Evolutionary conservation across 2,329 filamentous ascomycete genomes (phyloP).

Genomic region (Drechmeria coniospora): DNA sequence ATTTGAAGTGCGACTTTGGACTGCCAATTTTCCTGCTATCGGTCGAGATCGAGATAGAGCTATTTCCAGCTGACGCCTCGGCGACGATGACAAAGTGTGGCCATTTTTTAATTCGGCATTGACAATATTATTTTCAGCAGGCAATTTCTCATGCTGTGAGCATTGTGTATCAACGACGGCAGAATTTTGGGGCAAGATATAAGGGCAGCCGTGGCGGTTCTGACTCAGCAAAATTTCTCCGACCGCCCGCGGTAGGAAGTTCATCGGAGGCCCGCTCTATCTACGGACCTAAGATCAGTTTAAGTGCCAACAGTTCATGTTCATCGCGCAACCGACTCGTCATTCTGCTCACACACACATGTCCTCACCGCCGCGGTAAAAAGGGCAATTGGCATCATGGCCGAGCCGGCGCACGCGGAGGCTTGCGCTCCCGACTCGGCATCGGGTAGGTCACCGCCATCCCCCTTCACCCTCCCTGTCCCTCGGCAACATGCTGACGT

Average conservation of each 20-base stretch:
- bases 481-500: conserved; percentile 3
- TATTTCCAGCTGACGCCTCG: too few relatives aligned
- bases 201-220: conserved; percentile 20
- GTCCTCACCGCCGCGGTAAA: conserved; percentile 9
- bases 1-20: too few relatives aligned
- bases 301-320: too few relatives aligned
- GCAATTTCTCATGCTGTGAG: conserved; percentile 9
- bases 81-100: not conserved
- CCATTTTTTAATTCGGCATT: conserved; percentile 4
- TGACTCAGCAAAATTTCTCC: conserved; percentile 29
- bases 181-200: conserved; percentile 23
- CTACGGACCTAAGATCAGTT: not conserved
- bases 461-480: conserved; percentile 3
- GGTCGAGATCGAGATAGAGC: too few relatives aligned
- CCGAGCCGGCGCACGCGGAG: conserved; percentile 23
- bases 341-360: conserved; percentile 3
- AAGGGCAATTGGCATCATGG: conserved; percentile 21
- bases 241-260: conserved; percentile 17
- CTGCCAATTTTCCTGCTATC: too few relatives aligned
- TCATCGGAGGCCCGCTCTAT: not conserved
- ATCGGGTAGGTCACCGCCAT: conserved; percentile 16
- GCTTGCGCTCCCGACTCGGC: conserved; percentile 18
- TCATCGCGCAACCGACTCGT: not conserved
- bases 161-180: conserved; percentile 23
- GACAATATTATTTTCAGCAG: conserved; percentile 5